Conservation (phyloP, 2,329 filamentous ascomycete genomes). For the Calycina herbarum region DNA sequence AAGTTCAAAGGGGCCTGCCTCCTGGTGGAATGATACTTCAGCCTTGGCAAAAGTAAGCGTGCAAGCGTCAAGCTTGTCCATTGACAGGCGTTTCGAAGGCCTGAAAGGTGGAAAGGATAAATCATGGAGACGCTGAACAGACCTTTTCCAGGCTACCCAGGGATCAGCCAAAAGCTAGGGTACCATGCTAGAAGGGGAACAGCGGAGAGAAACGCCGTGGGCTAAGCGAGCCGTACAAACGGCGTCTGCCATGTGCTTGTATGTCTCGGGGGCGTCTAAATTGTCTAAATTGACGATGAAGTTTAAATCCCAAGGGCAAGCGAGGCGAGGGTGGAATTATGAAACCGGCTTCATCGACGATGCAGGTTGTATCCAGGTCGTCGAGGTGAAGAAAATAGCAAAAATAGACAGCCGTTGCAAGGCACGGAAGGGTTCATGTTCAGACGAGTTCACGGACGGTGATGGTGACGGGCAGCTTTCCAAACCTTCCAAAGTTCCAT, state of each 20-base stretch:
- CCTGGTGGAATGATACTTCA: slow-evolving; percentile 1
- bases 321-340: background rate
- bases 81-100: slow-evolving; percentile 4
- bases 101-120: slow-evolving; percentile 1
- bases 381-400: background rate
- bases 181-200: background rate
- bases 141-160: background rate
- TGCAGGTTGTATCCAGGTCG: background rate
- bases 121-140: slow-evolving; percentile 3
- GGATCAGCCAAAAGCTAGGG: background rate
- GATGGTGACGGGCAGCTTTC: background rate
- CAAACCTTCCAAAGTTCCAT: background rate
- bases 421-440: background rate
- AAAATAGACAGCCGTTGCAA: background rate
- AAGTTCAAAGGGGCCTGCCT: background rate
- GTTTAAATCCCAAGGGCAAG: background rate
- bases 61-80: background rate
- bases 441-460: background rate
- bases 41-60: background rate
- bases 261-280: background rate
- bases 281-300: background rate
- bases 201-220: background rate
- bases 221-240: background rate
- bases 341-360: background rate
- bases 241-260: slow-evolving; percentile 1